Evolutionary conservation across 208 protist genomes (phyloP), one percentile per base, ranked within the genome.

Genomic region (Crithidia bombi): DNA sequence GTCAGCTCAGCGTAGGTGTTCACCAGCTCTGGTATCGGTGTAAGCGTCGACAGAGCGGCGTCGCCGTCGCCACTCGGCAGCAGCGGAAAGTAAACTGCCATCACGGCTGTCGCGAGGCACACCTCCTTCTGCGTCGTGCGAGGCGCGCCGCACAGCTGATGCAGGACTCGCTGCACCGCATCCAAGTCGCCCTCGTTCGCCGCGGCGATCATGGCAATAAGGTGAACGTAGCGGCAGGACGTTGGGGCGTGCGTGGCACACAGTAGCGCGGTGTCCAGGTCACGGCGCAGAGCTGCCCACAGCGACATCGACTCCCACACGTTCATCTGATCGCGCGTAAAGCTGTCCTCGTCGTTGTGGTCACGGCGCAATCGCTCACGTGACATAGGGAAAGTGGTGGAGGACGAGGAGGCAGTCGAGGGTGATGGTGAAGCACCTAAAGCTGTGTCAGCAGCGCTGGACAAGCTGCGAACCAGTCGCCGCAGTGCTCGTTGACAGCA

Each of bases 231-330:
- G 41, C 74, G 79, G n/a, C 65, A 80, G 21, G 56, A 36, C 15
- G 52, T 21, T 25, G 73, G 69, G 1, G 74, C 79, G 30, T 76
- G 73, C 7, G 52, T 50, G 21, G 73, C 78, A 38, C 72, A 79
- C 43, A 73, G 54, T n/a, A 52, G 43, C 28, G 63, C 78, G 15
- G 65, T 72, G 19, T 72, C 44, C 49, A 35, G 41, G 56, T 70
- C 69, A 1, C 49, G 46, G 9, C 73, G 73, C 25, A 71, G 30
- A 1, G 73, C 73, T 3, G 73, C 79, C 79, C 79, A 84, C 21
- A 84, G 62, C 38, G 71, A 25, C 57, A 84, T 66, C 28, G 73
- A 77, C 51, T 84, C 79, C 43, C 49, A 67, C 52, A 84, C 51
- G 19, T 49, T 57, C 17, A 46, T 62, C 43, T 63, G 62, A 28